Evolutionary conservation across 352 stramenopile species (phyloP), one percentile per base, ranked within the genome.

Genomic region (Globisporangium paroecandrum): DNA sequence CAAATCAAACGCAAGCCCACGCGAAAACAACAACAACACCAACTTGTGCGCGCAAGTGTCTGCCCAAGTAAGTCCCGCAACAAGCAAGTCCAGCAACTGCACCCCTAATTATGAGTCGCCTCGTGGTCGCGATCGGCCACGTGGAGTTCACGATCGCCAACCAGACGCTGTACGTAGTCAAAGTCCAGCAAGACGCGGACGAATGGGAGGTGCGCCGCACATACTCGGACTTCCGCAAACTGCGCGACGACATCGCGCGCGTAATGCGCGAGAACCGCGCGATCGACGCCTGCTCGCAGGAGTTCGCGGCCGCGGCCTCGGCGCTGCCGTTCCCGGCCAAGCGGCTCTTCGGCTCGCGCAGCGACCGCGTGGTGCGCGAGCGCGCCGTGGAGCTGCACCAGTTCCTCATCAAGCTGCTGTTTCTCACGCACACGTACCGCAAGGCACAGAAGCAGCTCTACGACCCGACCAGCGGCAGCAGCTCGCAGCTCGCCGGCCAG

Each of bases 111-210:
- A 93, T 93, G 85, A 91, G 85, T 73, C 81, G 81, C 47, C 78
- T 93, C 54, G 79, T 89, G 61, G 85, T 93, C 41, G 72, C 82
- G 63, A 89, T 93, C 69, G 79, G 77, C 60, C 85, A 91, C 69
- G 83, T 91, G 67, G 85, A 93, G 78, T 90, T 93, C 76, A 90
- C 82, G 36, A 76, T 78, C 65, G 75, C 73, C 47, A 80, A 78
- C 63, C 75, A 91, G 65, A 87, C 87, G 32, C 72, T 93, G 27
- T 93, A 93, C 71, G 82, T 93, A 24, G 66, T 93, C 36, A 87
- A 86, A 6, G 85, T 93, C 54, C 84, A 89, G 67, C 85, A 91
- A 65, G 85, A 93, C 62, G 64, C 64, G 3, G 85, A 93, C 65
- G 78, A 88, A 57, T 93, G 85, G 85, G 71, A 90, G 49, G 83